phyloP scores from a whole-genome alignment of 768 basidiomycete species.

The Podaxis mareebaensis region DNA sequence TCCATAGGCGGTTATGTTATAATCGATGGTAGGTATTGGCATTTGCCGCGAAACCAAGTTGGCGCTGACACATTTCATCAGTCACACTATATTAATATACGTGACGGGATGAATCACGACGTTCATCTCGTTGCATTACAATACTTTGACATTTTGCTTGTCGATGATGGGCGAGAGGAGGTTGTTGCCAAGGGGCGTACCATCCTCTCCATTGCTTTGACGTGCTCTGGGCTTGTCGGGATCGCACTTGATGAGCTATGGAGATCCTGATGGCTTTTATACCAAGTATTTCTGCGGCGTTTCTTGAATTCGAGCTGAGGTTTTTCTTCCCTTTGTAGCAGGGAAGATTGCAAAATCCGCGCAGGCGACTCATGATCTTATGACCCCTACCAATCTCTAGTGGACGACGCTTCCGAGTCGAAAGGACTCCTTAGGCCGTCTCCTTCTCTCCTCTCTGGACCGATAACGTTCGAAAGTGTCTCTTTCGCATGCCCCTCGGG shows the following conservation, averaged over 20 bases:
- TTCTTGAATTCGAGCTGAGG: no score
- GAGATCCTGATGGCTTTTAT: not conserved
- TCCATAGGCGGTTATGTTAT: no score
- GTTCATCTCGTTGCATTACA: not conserved
- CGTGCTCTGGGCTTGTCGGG: not conserved
- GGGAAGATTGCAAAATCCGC: constrained; percentile 83
- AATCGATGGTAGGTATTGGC: no score
- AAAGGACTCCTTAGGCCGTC: constrained; percentile 62
- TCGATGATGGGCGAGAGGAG: not conserved
- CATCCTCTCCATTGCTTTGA: not conserved
- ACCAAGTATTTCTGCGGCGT: no score
- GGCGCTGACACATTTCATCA: no score
- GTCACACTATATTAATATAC: no score
- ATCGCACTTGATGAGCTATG: constrained; percentile 7
- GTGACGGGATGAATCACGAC: not conserved
- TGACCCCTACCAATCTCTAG: constrained; percentile 62
- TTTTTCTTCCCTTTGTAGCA: constrained; percentile 31
- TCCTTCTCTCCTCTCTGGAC: constrained; percentile 48
- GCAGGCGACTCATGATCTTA: constrained; percentile 81
- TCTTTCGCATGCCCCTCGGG: constrained; percentile 84
- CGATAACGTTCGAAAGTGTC: constrained; percentile 72
- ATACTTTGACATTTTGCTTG: not conserved
- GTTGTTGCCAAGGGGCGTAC: not conserved
- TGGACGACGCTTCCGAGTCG: constrained; percentile 69
- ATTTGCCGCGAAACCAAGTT: no score